phyloP scores from a whole-genome alignment of 1,284 basidiomycete species.

The Fomitopsis palustris region DNA sequence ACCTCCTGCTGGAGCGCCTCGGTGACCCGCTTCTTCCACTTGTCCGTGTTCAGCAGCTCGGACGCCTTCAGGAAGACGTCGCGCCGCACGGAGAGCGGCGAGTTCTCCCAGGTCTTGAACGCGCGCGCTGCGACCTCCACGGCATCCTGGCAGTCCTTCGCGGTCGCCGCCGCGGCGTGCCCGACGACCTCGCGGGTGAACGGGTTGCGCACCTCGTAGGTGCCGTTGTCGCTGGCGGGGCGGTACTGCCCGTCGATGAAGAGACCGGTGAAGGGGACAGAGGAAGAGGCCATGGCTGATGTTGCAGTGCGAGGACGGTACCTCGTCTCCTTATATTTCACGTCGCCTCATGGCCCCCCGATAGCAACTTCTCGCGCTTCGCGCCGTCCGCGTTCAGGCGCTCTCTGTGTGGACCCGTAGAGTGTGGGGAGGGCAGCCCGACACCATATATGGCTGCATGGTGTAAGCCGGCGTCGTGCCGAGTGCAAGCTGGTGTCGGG shows the following conservation, averaged over 20 bases:
- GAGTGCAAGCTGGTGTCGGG: neutral
- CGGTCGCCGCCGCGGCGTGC: conserved; percentile 40
- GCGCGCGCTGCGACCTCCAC: conserved; percentile 43
- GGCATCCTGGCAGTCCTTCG: conserved; percentile 43
- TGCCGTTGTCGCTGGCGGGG: conserved; percentile 34
- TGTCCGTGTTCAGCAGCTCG: conserved; percentile 38
- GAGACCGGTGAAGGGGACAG: conserved; percentile 22
- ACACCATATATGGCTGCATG: neutral
- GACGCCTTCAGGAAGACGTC: conserved; percentile 45
- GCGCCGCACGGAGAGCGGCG: conserved; percentile 33
- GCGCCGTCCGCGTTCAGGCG: neutral
- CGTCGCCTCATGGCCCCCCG: neutral
- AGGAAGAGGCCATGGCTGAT: conserved; percentile 1
- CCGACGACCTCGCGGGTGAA: conserved; percentile 38
- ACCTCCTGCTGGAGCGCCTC: conserved; percentile 38
- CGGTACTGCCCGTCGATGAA: conserved; percentile 29
- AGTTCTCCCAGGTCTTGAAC: conserved; percentile 46
- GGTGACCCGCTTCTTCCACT: conserved; percentile 35
- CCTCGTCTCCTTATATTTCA: neutral
- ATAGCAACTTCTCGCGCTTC: neutral
- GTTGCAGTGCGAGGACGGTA: neutral
- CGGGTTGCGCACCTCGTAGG: conserved; percentile 45
- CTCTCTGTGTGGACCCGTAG: too few species aligned
- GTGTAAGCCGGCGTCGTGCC: neutral
- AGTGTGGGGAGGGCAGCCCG: neutral